Evolutionary conservation across 1,139 yeast genomes (phyloP), one percentile per base, ranked within the genome.

Genomic region (Taphrina populina): DNA sequence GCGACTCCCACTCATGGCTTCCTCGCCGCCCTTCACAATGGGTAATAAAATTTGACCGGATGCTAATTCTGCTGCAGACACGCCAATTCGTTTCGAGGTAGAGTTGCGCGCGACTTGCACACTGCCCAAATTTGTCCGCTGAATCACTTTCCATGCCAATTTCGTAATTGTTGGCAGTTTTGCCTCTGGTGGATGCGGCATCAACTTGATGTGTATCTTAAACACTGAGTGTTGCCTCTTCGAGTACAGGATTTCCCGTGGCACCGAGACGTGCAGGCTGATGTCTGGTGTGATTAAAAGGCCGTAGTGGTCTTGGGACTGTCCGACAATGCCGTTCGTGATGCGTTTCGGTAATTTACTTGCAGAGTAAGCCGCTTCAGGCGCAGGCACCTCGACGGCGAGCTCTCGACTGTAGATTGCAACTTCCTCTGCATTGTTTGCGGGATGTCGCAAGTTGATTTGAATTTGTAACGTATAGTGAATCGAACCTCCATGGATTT

Each of bases 241-340:
- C 30, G 54, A 40, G 36, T 49, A 49, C 10, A 19, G 41, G 17
- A 49, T 39, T 40, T 49, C 54, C 11, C 36, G 46, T 10, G 54
- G 54, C n/a, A 49, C 46, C 17, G 54, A 49, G 40, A 49, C 54
- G 32, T 49, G 54, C 17, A 49, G 46, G 23, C 46, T 37, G 20
- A 49, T 49, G 33, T 64, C 98, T 79, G 20, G 88, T 95, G 70
- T 92, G 97, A 0, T 96, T 96, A 3, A 98, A 97, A 67, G 92
- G 97, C 64, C 95, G 80, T 63, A 92, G 77, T 49, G 54, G 17
- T 49, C 54, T 29, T 49, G 54, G 6, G 46, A 45, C 8, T 37
- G 46, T 11, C 54, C 54, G 23, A 34, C 36, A 32, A 37, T 33
- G 30, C 46, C 54, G 32, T 40, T 30, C 29, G 54, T 49, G 34